A percentile compares a stretch with the other conserved stretches of the same genome.
phyloP scores from a whole-genome alignment of 192 early-diverging fungal species.

The Haplosporangium gracile region DNA sequence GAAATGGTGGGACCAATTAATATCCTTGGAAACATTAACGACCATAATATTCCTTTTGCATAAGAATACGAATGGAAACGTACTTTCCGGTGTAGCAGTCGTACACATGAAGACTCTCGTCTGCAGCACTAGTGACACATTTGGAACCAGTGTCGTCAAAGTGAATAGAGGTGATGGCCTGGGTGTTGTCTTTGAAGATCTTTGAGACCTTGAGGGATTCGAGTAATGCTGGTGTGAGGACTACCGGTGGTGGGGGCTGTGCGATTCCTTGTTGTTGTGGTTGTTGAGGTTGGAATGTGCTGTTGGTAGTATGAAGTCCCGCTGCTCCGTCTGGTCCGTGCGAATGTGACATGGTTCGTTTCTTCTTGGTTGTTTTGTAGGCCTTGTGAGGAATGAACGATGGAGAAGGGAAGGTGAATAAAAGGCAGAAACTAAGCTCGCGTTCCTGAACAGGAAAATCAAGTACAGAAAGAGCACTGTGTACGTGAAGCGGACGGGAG shows the following conservation, averaged over 20 bases:
- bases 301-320: neutral
- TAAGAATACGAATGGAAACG: conserved; percentile 31
- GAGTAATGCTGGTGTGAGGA: conserved; percentile 54
- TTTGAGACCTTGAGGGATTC: conserved; percentile 69
- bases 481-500: neutral
- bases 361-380: neutral
- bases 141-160: conserved; percentile 83
- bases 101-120: conserved; percentile 92
- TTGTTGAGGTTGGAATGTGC: neutral
- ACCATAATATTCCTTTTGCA: neutral
- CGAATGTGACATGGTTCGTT: conserved; percentile 3
- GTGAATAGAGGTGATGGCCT: conserved; percentile 83
- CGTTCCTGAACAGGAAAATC: neutral
- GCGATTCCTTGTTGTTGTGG: conserved; percentile 6
- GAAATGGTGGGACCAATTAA: neutral
- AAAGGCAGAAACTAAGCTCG: neutral
- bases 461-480: neutral
- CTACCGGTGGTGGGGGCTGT: conserved; percentile 36
- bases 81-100: conserved; percentile 85
- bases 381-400: neutral
- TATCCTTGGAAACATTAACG: neutral
- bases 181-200: conserved; percentile 82
- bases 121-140: conserved; percentile 83
- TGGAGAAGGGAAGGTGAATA: neutral
- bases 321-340: conserved; percentile 1